These are phyloP conservation scores for Amanita subjunquillea DNA, from an alignment of 768 basidiomycete genomes.

Conservation along the genomic window DNA sequence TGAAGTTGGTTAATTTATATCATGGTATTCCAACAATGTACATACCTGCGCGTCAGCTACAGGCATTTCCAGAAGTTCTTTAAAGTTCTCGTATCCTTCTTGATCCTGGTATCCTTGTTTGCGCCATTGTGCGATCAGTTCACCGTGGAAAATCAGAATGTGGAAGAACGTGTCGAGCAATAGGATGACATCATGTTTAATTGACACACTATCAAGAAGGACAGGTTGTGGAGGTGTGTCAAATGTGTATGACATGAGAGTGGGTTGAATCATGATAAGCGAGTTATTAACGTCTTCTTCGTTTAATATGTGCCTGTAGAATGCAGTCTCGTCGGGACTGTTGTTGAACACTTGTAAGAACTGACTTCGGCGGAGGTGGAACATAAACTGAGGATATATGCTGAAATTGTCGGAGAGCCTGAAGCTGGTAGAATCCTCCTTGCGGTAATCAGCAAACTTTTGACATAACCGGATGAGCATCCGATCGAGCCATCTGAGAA, in stretches of 20 bases:
- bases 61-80: constrained; percentile 82
- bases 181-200: constrained; percentile 93
- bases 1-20: neutral
- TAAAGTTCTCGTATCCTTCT: constrained; percentile 98
- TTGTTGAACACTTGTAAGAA: constrained; percentile 99
- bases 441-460: constrained; percentile 98
- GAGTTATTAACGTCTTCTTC: constrained; percentile 99
- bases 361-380: constrained; percentile 94
- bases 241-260: constrained; percentile 96
- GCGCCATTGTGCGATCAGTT: constrained; percentile 94
- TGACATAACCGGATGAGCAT: constrained; percentile 98
- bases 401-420: constrained; percentile 91
- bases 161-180: constrained; percentile 99
- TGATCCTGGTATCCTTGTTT: constrained; percentile 98
- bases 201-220: constrained; percentile 92
- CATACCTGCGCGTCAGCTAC: constrained; percentile 80
- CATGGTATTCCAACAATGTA: neutral
- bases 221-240: constrained; percentile 90
- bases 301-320: constrained; percentile 94
- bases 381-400: constrained; percentile 99
- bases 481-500: constrained; percentile 92
- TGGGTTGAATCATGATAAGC: constrained; percentile 99
- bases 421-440: constrained; percentile 95
- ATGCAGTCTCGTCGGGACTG: constrained; percentile 98
- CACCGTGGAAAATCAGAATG: constrained; percentile 98